Evolutionary conservation across 2,329 filamentous ascomycete species (phyloP), one percentile per base, ranked within the genome.

Genomic region (Daldinia sp.): DNA sequence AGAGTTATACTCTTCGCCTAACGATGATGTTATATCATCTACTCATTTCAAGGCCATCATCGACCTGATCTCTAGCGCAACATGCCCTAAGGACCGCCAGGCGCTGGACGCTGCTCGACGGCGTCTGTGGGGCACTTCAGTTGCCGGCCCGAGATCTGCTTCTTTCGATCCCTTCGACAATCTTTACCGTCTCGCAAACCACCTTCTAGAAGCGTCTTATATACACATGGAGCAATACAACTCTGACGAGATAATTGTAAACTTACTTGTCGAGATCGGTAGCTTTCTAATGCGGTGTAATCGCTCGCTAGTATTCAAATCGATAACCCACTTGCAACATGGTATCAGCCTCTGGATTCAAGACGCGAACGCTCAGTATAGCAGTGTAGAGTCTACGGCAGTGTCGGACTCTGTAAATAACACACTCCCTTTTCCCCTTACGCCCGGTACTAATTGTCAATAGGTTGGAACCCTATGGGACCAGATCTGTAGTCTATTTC

Each of bases 61-160:
- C n/a, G 81, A 82, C 51, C 74, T 89, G 1, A 76, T 88, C 6
- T 79, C 80, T 1, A 72, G 78, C 48, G 84, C 88, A 10, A 84
- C 78, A 41, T 83, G 90, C 58, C 89, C 90, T 6, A 83, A 85
- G 10, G 89, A 90, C 72, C 83, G 84, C 6, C 86, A 89, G 68
- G 86, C 88, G 10, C 81, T 93, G 4, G 91, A 93, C 64, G 85
- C 87, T 59, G 89, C 88, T 60, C 84, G 88, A 56, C 87, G 87
- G 56, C 85, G 85, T n/a, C 81, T 94, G 0, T 93, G 91, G 90
- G 89, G 89, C 3, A 86, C 85, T 1, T 76, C 79, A 0, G 78
- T 78, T 39, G 78, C 79, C 0, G 81, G 81, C 1, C 75, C 80
- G 2, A 82, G 82, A 59, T 78, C 79, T 0, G 70, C 81, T 42